A percentile compares a stretch with the other conserved stretches of the same genome.
Conservation (phyloP, 495 filamentous ascomycete species). For the Penicillium paradoxum region DNA sequence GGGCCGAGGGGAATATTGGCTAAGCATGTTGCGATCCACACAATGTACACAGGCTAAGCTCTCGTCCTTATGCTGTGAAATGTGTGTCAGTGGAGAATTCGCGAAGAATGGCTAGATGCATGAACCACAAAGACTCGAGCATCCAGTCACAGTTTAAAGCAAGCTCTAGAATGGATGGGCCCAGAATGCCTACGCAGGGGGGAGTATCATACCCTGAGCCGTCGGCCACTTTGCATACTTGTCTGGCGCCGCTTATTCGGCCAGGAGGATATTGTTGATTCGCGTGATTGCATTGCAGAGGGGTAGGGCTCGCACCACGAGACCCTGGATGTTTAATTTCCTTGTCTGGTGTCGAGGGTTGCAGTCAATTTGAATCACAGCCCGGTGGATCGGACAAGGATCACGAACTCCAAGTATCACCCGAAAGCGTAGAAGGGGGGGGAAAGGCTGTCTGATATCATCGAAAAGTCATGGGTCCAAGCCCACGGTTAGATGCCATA, state of each 20-base stretch:
- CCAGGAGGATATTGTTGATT: constrained; percentile 1
- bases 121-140: not conserved
- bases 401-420: constrained; percentile 15
- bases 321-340: not conserved
- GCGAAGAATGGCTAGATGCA: not conserved
- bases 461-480: not conserved
- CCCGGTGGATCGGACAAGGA: not conserved
- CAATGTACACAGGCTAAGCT: constrained; percentile 28
- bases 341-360: not conserved
- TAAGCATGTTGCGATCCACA: constrained; percentile 30
- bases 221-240: constrained; percentile 9
- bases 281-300: not conserved
- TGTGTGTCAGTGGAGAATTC: not conserved
- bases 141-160: not conserved
- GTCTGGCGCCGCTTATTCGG: constrained; percentile 17
- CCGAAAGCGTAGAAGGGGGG: not conserved
- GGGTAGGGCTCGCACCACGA: not conserved
- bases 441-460: not conserved
- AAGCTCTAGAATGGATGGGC: not conserved
- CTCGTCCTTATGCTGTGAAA: not conserved
- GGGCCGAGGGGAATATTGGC: constrained; percentile 26
- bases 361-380: not conserved
- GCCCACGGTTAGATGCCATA: not conserved
- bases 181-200: not conserved
- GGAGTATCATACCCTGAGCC: constrained; percentile 6